Percentiles rank a stretch among this genome's conserved stretches.
Evolutionary conservation across 371 early-diverging fungal genomes (phyloP).

Genomic region (Choanephora cucurbitarum): DNA sequence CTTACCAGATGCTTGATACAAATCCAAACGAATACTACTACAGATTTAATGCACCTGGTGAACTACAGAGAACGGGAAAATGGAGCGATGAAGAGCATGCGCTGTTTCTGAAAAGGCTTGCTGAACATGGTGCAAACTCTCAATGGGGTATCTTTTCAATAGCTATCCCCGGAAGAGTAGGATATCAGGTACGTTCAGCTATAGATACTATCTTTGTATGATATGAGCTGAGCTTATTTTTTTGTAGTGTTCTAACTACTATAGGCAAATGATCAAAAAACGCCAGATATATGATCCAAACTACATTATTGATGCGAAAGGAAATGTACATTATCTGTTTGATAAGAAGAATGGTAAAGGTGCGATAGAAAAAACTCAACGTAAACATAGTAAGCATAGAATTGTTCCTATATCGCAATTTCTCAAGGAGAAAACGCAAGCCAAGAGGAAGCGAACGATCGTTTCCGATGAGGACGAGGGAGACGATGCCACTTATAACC

Average conservation of each 20-base stretch:
- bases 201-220: too few relatives aligned
- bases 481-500: too few relatives aligned
- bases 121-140: constrained; percentile 85
- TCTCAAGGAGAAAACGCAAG: not conserved
- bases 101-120: constrained; percentile 77
- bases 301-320: constrained; percentile 82
- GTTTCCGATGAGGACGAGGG: not conserved
- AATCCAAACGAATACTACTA: constrained; percentile 96
- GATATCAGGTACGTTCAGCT: constrained; percentile 73
- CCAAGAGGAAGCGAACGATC: not conserved
- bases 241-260: constrained; percentile 88
- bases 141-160: constrained; percentile 96
- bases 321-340: constrained; percentile 86
- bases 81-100: constrained; percentile 83
- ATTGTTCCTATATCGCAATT: constrained; percentile 9
- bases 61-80: constrained; percentile 84
- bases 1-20: constrained; percentile 82
- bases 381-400: constrained; percentile 63
- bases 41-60: constrained; percentile 95
- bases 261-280: constrained; percentile 80
- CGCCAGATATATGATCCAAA: constrained; percentile 84
- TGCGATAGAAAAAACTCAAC: constrained; percentile 71
- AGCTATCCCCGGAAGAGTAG: constrained; percentile 91
- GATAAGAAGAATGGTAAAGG: constrained; percentile 77
- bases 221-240: not conserved